Base-by-base conservation (phyloP, 768 basidiomycete genomes). In the Lactarius pseudohatsudake region DNA sequence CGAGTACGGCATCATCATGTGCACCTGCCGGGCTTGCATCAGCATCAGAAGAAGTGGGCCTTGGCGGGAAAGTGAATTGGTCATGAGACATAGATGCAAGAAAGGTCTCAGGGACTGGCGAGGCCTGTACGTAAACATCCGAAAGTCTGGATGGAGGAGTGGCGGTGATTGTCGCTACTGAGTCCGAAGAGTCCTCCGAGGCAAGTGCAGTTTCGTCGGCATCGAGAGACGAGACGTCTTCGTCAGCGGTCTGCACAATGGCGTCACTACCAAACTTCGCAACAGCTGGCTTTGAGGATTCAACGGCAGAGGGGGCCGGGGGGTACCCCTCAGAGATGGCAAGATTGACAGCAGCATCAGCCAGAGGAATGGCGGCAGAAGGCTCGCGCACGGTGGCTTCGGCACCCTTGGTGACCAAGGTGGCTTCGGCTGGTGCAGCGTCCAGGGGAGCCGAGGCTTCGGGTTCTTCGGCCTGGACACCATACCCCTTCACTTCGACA, bases 1-100 rank as follows among this genome's bases (percentile, higher is more conserved):
- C 62, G 20, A 67, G 43, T 30, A 67, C 62, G 16, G 20, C 62
- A 40, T 64, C 66, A 4, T 59, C 66, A 1, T 57, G 53, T 30
- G 34, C 20, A 20, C 16, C 32, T 22, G 58, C 58, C 10, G 58
- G 13, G n/a, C 9, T 22, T 8, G 66, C 20, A 30, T 18, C 16
- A 11, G 50, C 5, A 4, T 58, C 30, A 30, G 57, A 38, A 10
- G 15, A 63, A 15, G 57, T 16, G 0, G 62, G 58, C 28, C 55
- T 63, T 9, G 66, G 66, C 5, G 66, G 66, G 47, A 67, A 67
- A 0, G 62, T 64, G 43, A 67, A 67, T 3, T 67, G 66, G 20
- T 64, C 66, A 34, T 56, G 62, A 2, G 62, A 59, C 43, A 67
- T 32, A 1, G 66, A 64, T 2, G 53, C 28, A 26, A 67, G 66